phyloP scores from a whole-genome alignment of 1,284 basidiomycete genomes.

The Crucibulum parvulum region DNA sequence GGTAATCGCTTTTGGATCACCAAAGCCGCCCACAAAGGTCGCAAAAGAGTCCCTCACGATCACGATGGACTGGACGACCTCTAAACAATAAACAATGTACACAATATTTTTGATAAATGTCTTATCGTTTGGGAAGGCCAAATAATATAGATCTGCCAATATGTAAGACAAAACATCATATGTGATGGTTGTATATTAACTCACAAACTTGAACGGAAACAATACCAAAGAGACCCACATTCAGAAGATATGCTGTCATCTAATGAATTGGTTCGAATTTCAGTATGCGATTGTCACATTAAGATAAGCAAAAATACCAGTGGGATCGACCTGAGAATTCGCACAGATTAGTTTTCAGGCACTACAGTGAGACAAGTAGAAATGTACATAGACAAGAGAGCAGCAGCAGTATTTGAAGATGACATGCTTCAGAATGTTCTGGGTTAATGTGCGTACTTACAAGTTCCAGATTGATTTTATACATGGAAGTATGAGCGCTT shows the following conservation, averaged over 20 bases:
- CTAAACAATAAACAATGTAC: conserved; percentile 21
- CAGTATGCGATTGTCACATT: no score
- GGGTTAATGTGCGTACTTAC: no score
- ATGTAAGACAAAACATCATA: no score
- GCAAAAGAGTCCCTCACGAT: conserved; percentile 25
- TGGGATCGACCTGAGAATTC: no score
- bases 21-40: conserved; percentile 28
- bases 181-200: not conserved
- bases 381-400: no score
- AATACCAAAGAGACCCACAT: conserved; percentile 18
- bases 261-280: not conserved
- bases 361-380: no score
- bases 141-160: conserved; percentile 25
- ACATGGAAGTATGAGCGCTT: no score
- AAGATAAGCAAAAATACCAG: no score
- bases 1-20: conserved; percentile 13
- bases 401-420: no score
- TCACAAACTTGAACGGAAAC: conserved; percentile 18
- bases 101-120: conserved; percentile 18
- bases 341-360: no score
- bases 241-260: conserved; percentile 14
- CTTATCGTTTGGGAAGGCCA: conserved; percentile 28
- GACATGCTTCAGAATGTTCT: no score
- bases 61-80: conserved; percentile 25
- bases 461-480: no score